Evolutionary conservation across 495 filamentous ascomycete genomes (phyloP), one percentile per base, ranked within the genome.

Genomic region (Penicillium odoratum): DNA sequence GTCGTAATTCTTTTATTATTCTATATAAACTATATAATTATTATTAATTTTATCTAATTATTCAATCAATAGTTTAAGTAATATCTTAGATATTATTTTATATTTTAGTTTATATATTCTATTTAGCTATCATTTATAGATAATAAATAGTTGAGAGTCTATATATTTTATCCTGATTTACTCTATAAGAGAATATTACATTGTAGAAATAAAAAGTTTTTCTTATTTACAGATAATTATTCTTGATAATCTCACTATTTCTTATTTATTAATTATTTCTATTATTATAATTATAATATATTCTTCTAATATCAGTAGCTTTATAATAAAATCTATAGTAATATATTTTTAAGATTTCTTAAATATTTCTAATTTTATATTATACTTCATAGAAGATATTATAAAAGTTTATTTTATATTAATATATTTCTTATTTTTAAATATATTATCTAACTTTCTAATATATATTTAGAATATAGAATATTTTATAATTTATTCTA

Each of bases 11-110:
- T 6, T 33, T 7, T 33, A 15, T 60, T 15, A 33, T 56, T 10
- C 44, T 61, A 61, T 31, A 21, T 25, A 28, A 53, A 48, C 44
- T 61, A 53, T 18, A 25, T 16, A 15, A 56, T 43, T 53, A 45
- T 10, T 53, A 53, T 7, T 26, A 56, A 25, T 34, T 21, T 1
- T 45, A 18, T 21, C 43, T 48, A 57, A 28, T 61, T 15, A 25
- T 56, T 42, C 26, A 57, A 45, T 4, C 53, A 44, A 9, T 52
- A 61, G 8, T 61, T 56, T 18, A 61, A 18, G 28, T 61, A 42
- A 8, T 40, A 48, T 42, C 11, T 10, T 47, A 60, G 29, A 13
- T 56, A 55, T 44, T 55, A 29, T 30, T 59, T 38, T 21, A 59
- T 10, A 2, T 9, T 55, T 16, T 55, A 44, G 18, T 59, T 59